Evolutionary conservation across 2,329 filamentous ascomycete species (phyloP), one percentile per base, ranked within the genome.

Genomic region (Rhynchosporium agropyri): DNA sequence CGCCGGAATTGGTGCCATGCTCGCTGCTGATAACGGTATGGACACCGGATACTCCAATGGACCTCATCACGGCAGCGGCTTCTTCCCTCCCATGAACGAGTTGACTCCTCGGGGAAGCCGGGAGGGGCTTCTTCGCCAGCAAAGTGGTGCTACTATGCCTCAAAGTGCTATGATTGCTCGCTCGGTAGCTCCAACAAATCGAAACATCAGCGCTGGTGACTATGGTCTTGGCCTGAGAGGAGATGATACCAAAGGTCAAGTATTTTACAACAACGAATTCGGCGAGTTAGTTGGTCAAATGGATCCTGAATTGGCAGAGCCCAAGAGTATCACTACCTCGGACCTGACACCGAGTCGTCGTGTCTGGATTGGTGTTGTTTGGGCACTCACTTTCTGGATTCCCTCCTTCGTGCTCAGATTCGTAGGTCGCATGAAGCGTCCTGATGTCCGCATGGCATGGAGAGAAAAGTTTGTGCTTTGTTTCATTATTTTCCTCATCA

Each of bases 371-470:
- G 84, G 77, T 1, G 76, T 95, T 46, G 91, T 95, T 3, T 98
- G 93, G 92, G 84, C 85, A 0, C 69, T 96, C 55, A 99, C 95
- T 0, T 98, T 92, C 75, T 98, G 91, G 90, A 95, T 97, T 68
- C 95, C 95, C 0, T 98, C 94, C 0, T 90, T 91, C 54, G 68
- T 90, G 2, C 85, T 99, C 15, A 84, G 84, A n/a, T 89, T 83
- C 64, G 73, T 98, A 63, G 95, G 95, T 38, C 90, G 94, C 28
- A 99, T 99, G 95, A 96, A 96, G 78, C 88, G 95, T 61, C 95
- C 93, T 1, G 95, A 99, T 77, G 92, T 99, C 8, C 90, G 95
- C 31, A 90, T 97, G 86, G 95, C 95, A 0, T 99, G 95, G 95
- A 86, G 95, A 76, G 95, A 99, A 74, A 99, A 99, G 77, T 58